A percentile compares a stretch with the other conserved stretches of the same genome.
Conservation (phyloP, 1,139 yeast species). For the Hyphopichia pseudoburtonii region DNA sequence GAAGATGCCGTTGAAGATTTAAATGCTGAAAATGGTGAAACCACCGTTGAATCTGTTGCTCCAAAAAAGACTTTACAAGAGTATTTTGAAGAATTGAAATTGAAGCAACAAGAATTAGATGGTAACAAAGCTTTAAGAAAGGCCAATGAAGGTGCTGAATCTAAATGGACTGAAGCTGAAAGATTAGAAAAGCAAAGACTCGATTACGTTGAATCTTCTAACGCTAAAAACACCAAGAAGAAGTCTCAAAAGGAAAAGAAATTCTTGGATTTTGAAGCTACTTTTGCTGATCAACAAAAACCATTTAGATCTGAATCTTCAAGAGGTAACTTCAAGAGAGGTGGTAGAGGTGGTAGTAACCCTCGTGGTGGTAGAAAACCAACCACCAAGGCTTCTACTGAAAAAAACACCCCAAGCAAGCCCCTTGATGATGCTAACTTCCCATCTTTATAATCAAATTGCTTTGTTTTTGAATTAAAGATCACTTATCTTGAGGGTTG, state of each 20-base stretch:
- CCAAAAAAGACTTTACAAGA: constrained; percentile 68
- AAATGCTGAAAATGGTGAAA: constrained; percentile 38
- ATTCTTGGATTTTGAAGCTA: constrained; percentile 64
- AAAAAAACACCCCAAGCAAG: background rate
- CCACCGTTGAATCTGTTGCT: constrained; percentile 37
- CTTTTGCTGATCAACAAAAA: constrained; percentile 52
- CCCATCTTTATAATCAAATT: constrained; percentile 8
- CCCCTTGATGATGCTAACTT: constrained; percentile 3
- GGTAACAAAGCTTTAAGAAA: constrained; percentile 45
- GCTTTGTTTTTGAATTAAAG: too few species aligned
- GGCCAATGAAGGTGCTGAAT: constrained; percentile 62
- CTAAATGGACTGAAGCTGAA: constrained; percentile 64
- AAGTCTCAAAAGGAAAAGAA: constrained; percentile 71
- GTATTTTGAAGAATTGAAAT: constrained; percentile 64
- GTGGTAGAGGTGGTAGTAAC: constrained; percentile 35
- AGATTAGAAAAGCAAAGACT: constrained; percentile 58
- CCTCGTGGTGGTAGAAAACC: constrained; percentile 21
- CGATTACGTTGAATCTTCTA: constrained; percentile 54
- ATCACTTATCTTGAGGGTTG: too few species aligned
- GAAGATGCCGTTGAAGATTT: constrained; percentile 56
- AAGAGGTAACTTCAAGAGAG: constrained; percentile 22
- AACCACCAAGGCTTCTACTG: constrained; percentile 7
- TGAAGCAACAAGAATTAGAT: constrained; percentile 48
- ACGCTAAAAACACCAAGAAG: constrained; percentile 57
- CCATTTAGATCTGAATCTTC: constrained; percentile 20